Evolutionary conservation across 2,329 filamentous ascomycete species (phyloP).

Genomic region (Fusarium piperis): DNA sequence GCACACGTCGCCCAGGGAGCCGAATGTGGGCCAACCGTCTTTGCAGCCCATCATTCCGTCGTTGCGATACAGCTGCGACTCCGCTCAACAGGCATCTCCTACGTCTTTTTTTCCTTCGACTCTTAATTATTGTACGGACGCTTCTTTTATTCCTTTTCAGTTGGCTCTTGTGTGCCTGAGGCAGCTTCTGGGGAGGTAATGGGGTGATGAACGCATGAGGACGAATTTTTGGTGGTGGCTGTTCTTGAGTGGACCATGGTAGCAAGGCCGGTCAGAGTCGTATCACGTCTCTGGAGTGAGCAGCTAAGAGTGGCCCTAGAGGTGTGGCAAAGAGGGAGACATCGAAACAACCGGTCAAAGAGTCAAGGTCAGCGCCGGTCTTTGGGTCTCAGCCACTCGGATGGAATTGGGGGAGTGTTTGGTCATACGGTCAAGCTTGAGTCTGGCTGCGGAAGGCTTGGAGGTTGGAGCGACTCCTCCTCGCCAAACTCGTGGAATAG

Average conservation of each 20-base stretch:
- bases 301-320: slow-evolving; percentile 3
- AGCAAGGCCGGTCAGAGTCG: neutral
- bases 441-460: neutral
- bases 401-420: slow-evolving; percentile 4
- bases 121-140: slow-evolving; percentile 28
- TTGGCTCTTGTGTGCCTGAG: slow-evolving; percentile 39
- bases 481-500: neutral
- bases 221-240: neutral
- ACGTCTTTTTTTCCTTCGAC: slow-evolving; percentile 43
- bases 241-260: slow-evolving; percentile 8
- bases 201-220: slow-evolving; percentile 18
- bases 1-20: slow-evolving; percentile 27
- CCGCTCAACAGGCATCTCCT: slow-evolving; percentile 41
- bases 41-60: slow-evolving; percentile 39
- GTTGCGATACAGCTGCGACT: slow-evolving; percentile 52
- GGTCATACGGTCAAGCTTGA: neutral
- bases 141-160: slow-evolving; percentile 39
- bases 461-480: neutral
- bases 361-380: slow-evolving; percentile 27
- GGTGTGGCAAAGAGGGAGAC: slow-evolving; percentile 3
- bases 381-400: slow-evolving; percentile 4
- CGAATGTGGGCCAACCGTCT: slow-evolving; percentile 14
- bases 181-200: slow-evolving; percentile 51
- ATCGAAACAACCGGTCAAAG: slow-evolving; percentile 8
- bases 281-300: neutral